These are phyloP conservation scores for Lotmaria passim DNA, from an alignment of 208 protist genomes.

Conservation along the genomic window DNA sequence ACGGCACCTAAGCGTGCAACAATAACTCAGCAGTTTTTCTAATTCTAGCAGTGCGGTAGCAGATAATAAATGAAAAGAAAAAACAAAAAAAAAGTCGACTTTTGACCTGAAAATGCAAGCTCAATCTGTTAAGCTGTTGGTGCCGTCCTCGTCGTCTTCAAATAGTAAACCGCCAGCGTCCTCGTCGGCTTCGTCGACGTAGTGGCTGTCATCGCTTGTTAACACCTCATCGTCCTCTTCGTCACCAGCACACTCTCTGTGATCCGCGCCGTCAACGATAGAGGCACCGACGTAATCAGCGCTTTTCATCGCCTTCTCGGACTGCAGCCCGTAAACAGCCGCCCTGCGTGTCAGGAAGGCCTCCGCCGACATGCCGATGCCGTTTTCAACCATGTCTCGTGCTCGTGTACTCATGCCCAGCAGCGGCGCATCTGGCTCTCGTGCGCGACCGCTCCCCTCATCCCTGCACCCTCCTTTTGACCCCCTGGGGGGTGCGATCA, in stretches of 20 bases:
- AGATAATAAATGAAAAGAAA: neutral
- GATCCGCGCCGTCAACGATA: neutral
- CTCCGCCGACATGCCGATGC: constrained; percentile 7
- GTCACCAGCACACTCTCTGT: neutral
- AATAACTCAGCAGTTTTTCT: too few relatives aligned
- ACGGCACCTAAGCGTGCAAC: too few relatives aligned
- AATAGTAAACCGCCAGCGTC: neutral
- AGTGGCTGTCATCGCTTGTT: too few relatives aligned
- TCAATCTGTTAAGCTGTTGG: neutral
- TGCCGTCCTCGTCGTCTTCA: neutral
- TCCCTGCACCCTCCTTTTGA: neutral
- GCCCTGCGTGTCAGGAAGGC: neutral
- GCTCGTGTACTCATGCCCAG: neutral
- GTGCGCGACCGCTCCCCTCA: too few relatives aligned
- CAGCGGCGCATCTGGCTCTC: constrained; percentile 4
- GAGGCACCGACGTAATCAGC: too few relatives aligned
- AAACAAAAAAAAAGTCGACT: neutral
- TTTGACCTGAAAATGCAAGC: neutral
- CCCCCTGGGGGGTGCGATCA: too few relatives aligned
- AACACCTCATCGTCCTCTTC: neutral
- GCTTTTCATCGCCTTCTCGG: too few relatives aligned
- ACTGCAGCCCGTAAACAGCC: too few relatives aligned
- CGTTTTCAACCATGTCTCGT: constrained; percentile 1
- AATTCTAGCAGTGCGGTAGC: too few relatives aligned
- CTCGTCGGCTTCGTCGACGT: neutral